Evolutionary conservation across 1,139 yeast genomes (phyloP).

Genomic region (Nakaseomyces delphensis): DNA sequence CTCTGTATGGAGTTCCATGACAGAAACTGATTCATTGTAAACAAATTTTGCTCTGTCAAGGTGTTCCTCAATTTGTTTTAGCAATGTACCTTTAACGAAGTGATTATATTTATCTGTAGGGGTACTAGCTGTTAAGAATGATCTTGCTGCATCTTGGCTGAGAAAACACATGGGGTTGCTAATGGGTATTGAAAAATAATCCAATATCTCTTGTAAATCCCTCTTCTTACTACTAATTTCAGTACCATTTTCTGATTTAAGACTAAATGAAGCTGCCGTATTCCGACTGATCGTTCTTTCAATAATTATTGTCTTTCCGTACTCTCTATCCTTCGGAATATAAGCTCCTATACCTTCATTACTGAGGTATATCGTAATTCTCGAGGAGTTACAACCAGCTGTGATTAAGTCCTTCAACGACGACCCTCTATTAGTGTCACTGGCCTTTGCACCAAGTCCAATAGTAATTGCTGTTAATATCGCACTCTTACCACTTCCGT

Average conservation of each 20-base stretch:
- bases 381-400: conserved; percentile 64
- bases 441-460: conserved; percentile 90
- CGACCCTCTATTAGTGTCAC: conserved; percentile 80
- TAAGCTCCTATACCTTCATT: conserved; percentile 62
- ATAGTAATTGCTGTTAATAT: conserved; percentile 83
- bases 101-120: conserved; percentile 62
- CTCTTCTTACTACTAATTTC: conserved; percentile 52
- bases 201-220: conserved; percentile 59
- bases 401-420: conserved; percentile 62
- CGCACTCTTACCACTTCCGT: conserved; percentile 95
- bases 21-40: conserved; percentile 19
- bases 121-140: conserved; percentile 69
- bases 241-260: conserved; percentile 46
- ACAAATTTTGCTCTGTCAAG: conserved; percentile 35
- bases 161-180: conserved; percentile 90
- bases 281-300: conserved; percentile 59
- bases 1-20: conserved; percentile 23
- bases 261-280: conserved; percentile 42
- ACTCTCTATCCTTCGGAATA: conserved; percentile 42
- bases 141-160: conserved; percentile 90
- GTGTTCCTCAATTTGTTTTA: conserved; percentile 52
- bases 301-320: conserved; percentile 59
- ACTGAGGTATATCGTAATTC: conserved; percentile 49
- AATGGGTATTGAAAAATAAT: conserved; percentile 65
- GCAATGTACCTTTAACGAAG: conserved; percentile 72